These are phyloP conservation scores for Thelonectria rubi DNA, from an alignment of 2,329 filamentous ascomycete genomes.

Conservation along the genomic window DNA sequence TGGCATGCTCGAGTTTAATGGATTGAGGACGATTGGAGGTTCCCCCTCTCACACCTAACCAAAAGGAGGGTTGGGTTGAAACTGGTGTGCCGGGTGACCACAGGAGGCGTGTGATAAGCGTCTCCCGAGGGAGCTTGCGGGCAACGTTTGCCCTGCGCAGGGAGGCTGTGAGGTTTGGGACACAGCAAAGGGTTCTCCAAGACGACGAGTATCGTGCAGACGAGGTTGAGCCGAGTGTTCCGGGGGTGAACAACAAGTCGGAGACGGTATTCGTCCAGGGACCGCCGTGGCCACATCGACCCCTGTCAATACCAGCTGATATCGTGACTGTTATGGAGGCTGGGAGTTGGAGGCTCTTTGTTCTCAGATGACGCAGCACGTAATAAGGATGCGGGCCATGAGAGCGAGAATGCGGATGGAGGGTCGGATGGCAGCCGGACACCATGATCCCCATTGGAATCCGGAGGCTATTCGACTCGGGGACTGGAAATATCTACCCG, in stretches of 20 bases:
- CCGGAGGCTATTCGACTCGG: constrained; percentile 25
- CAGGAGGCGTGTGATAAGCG: not conserved
- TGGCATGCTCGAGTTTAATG: not conserved
- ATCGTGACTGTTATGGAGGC: constrained; percentile 1
- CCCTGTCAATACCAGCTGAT: not conserved
- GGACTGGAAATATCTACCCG: constrained; percentile 2
- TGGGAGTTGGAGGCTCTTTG: constrained; percentile 17
- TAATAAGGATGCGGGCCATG: constrained; percentile 9
- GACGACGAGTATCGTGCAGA: no score
- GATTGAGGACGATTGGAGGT: not conserved
- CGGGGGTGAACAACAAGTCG: no score
- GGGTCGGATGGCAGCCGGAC: constrained; percentile 10
- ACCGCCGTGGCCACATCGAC: not conserved
- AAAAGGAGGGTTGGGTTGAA: not conserved
- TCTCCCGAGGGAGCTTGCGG: not conserved
- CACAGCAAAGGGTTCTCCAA: no score
- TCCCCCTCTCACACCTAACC: not conserved
- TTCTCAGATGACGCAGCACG: constrained; percentile 31
- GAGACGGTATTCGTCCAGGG: no score
- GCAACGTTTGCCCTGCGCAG: not conserved
- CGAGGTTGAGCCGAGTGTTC: no score
- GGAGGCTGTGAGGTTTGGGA: not conserved
- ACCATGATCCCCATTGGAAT: constrained; percentile 28
- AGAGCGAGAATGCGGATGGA: constrained; percentile 8
- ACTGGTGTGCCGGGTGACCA: not conserved